Conservation (phyloP, 2,329 filamentous ascomycete genomes). For the Fusarium sarcochroum region DNA sequence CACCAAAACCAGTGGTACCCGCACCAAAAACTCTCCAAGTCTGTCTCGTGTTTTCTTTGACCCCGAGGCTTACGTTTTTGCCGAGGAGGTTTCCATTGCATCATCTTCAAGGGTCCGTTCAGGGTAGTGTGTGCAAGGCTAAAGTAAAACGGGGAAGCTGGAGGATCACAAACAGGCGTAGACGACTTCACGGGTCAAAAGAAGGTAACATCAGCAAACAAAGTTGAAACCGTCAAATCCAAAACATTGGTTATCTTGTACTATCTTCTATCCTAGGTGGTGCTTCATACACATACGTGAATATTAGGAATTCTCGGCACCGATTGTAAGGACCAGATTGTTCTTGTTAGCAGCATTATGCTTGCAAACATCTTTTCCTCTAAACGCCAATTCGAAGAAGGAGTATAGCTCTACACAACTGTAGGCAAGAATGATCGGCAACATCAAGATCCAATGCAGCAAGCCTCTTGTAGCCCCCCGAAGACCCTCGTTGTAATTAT, state of each 20-base stretch:
- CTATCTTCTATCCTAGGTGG: conserved; percentile 5
- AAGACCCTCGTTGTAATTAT: conserved; percentile 15
- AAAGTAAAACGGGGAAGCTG: no score
- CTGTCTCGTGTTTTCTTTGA: no score
- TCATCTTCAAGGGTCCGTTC: no score
- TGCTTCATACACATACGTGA: not conserved
- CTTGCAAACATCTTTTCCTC: conserved; percentile 34
- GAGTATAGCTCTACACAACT: conserved; percentile 38
- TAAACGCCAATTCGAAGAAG: conserved; percentile 35
- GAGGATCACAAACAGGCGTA: no score
- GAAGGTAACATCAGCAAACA: no score
- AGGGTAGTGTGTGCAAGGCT: no score
- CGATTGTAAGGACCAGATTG: conserved; percentile 12
- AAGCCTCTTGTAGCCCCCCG: conserved; percentile 18
- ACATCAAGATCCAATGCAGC: conserved; percentile 32
- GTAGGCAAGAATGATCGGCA: conserved; percentile 34
- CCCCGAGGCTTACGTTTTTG: no score
- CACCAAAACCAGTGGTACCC: no score
- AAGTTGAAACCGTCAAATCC: no score
- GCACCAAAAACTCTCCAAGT: no score
- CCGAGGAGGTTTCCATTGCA: no score
- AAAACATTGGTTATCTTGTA: conserved; percentile 9
- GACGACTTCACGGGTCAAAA: no score
- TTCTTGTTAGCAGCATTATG: conserved; percentile 33
- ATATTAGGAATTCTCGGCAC: not conserved